A percentile compares a stretch with the other conserved stretches of the same genome.
phyloP scores from a whole-genome alignment of 2,329 filamentous ascomycete species.

The Sporothrix euskadiensis region DNA sequence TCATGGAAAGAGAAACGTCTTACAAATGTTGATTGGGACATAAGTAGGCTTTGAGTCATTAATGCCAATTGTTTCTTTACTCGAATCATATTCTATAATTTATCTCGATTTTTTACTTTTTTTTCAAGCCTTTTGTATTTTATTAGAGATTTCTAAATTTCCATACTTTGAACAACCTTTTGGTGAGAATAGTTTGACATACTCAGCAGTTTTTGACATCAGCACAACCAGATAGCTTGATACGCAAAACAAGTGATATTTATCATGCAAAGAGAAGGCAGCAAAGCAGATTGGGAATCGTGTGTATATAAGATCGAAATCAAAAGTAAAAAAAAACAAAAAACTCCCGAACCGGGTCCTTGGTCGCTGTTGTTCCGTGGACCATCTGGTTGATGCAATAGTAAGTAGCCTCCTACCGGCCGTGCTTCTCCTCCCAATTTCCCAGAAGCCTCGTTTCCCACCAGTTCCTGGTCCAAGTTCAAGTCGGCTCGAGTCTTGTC shows the following conservation, averaged over 20 bases:
- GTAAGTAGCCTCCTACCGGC: not conserved
- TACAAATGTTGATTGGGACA: not conserved
- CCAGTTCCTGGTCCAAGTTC: not conserved
- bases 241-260: not conserved
- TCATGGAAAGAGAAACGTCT: not conserved
- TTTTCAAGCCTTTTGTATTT: too few relatives aligned
- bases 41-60: not conserved
- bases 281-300: not conserved
- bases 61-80: too few relatives aligned
- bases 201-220: not conserved
- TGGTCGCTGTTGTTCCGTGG: slow-evolving; percentile 18
- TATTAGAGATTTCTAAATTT: too few relatives aligned
- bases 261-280: not conserved
- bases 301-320: slow-evolving; percentile 9
- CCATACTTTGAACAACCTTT: too few relatives aligned
- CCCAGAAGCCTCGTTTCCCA: not conserved
- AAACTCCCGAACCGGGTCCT: not conserved
- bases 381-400: slow-evolving; percentile 8
- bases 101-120: too few relatives aligned
- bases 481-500: slow-evolving; percentile 9
- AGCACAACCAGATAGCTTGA: not conserved
- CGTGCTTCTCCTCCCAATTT: not conserved
- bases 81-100: too few relatives aligned
- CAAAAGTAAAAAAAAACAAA: not conserved
- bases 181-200: too few relatives aligned